Evolutionary conservation across 1,284 basidiomycete genomes (phyloP).

Genomic region (Ustilago loliicola): DNA sequence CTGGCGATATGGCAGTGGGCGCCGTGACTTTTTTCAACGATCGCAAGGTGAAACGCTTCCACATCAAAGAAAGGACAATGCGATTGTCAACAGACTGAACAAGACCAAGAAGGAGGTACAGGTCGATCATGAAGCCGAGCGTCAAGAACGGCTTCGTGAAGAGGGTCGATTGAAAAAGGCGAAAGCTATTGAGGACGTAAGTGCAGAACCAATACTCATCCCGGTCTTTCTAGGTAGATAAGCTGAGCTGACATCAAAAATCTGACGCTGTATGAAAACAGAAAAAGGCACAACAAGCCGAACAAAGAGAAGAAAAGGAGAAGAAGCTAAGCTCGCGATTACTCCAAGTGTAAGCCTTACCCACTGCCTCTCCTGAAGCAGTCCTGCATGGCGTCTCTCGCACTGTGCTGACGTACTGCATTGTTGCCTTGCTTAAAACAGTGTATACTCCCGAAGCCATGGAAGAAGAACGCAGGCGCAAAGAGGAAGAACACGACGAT

Average conservation of each 20-base stretch:
- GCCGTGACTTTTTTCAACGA: slow-evolving; percentile 94
- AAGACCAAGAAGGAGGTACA: slow-evolving; percentile 81
- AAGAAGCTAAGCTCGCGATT: slow-evolving; percentile 71
- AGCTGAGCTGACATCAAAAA: neutral
- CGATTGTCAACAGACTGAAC: slow-evolving; percentile 91
- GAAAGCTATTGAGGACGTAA: slow-evolving; percentile 54
- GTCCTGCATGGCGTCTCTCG: neutral
- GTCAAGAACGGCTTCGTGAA: slow-evolving; percentile 75
- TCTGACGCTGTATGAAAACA: slow-evolving; percentile 3
- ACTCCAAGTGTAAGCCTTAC: slow-evolving; percentile 71
- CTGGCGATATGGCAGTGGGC: slow-evolving; percentile 79
- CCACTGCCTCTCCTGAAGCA: neutral
- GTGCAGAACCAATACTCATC: slow-evolving; percentile 1
- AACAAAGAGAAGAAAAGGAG: slow-evolving; percentile 74
- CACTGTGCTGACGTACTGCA: neutral
- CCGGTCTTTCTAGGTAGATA: neutral
- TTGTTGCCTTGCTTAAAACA: slow-evolving; percentile 13
- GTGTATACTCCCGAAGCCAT: slow-evolving; percentile 65
- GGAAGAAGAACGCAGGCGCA: slow-evolving; percentile 54
- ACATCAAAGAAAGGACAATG: slow-evolving; percentile 87
- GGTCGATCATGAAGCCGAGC: slow-evolving; percentile 92
- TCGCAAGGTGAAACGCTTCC: slow-evolving; percentile 77
- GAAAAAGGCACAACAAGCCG: slow-evolving; percentile 55
- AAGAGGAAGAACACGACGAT: slow-evolving; percentile 50
- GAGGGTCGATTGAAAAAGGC: slow-evolving; percentile 60